Evolutionary conservation across 1,284 basidiomycete genomes (phyloP).

Genomic region (Apiotrichum laibachii): DNA sequence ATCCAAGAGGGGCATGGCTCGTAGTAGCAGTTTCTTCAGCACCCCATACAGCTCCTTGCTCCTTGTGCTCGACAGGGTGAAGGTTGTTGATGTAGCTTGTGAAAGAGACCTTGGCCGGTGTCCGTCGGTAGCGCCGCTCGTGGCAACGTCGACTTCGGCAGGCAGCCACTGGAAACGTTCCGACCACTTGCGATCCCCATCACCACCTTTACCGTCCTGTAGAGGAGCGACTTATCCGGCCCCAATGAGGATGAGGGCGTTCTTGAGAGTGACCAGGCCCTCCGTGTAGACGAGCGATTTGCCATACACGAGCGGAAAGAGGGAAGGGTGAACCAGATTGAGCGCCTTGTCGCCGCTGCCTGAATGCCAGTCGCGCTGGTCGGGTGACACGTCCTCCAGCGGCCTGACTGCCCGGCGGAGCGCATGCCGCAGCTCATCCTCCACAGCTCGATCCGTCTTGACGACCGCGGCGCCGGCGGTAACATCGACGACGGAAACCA

Average conservation of each 20-base stretch:
- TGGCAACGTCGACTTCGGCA: slow-evolving; percentile 14
- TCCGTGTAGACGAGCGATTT: slow-evolving; percentile 9
- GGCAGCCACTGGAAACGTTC: slow-evolving; percentile 24
- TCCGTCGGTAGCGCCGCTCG: not conserved
- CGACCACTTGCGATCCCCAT: not conserved
- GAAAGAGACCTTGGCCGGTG: slow-evolving; percentile 5
- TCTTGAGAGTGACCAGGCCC: not conserved
- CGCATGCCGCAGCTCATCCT: too few relatives aligned
- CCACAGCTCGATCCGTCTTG: slow-evolving; percentile 12
- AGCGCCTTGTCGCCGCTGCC: slow-evolving; percentile 14
- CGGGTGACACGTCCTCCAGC: slow-evolving; percentile 9
- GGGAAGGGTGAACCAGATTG: slow-evolving; percentile 19
- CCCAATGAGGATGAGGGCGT: slow-evolving; percentile 4
- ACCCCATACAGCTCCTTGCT: slow-evolving; percentile 9
- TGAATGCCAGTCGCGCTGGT: slow-evolving; percentile 19
- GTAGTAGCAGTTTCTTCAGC: slow-evolving; percentile 7
- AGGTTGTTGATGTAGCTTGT: slow-evolving; percentile 17
- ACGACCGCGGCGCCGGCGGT: not conserved
- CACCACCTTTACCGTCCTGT: too few relatives aligned
- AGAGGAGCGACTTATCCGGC: slow-evolving; percentile 4
- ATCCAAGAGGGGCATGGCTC: slow-evolving; percentile 2
- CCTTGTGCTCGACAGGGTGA: not conserved
- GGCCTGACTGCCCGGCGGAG: slow-evolving; percentile 3
- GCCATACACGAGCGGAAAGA: slow-evolving; percentile 20
- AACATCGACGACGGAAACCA: slow-evolving; percentile 11